phyloP scores from a whole-genome alignment of 2,329 filamentous ascomycete genomes.

The Cordyceps sp. region DNA sequence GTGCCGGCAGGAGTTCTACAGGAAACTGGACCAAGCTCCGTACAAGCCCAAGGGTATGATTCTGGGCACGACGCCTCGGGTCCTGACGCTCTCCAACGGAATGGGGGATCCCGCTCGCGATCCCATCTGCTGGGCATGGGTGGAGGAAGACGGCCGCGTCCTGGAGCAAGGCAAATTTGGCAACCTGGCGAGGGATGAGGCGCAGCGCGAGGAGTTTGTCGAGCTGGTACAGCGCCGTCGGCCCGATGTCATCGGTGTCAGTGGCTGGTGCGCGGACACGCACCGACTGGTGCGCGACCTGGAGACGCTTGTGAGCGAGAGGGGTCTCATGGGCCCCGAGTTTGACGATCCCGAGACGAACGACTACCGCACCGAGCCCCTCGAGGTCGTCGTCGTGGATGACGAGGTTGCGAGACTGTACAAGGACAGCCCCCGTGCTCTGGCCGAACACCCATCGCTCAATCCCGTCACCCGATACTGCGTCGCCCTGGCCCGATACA shows the following conservation, averaged over 20 bases:
- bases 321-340: constrained; percentile 62
- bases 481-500: constrained; percentile 72
- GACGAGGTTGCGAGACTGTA: constrained; percentile 96
- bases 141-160: constrained; percentile 82
- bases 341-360: constrained; percentile 66
- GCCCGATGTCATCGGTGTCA: constrained; percentile 80
- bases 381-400: constrained; percentile 85
- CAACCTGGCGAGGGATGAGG: constrained; percentile 58
- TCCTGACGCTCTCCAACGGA: constrained; percentile 76
- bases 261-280: constrained; percentile 77
- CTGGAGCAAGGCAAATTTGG: constrained; percentile 77
- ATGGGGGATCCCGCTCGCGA: constrained; percentile 58
- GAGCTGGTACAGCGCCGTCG: constrained; percentile 64
- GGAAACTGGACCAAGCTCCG: constrained; percentile 85
- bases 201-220: constrained; percentile 51
- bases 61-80: constrained; percentile 72
- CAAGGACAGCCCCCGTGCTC: constrained; percentile 71
- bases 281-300: constrained; percentile 70
- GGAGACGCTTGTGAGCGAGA: constrained; percentile 60
- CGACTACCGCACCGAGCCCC: constrained; percentile 57
- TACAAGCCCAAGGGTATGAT: constrained; percentile 91
- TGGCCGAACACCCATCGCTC: constrained; percentile 65
- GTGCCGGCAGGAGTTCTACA: constrained; percentile 77
- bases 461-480: constrained; percentile 74
- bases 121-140: constrained; percentile 77